Evolutionary conservation across 805 yeast genomes (phyloP).

Genomic region (Kodamaea neixiangensis): DNA sequence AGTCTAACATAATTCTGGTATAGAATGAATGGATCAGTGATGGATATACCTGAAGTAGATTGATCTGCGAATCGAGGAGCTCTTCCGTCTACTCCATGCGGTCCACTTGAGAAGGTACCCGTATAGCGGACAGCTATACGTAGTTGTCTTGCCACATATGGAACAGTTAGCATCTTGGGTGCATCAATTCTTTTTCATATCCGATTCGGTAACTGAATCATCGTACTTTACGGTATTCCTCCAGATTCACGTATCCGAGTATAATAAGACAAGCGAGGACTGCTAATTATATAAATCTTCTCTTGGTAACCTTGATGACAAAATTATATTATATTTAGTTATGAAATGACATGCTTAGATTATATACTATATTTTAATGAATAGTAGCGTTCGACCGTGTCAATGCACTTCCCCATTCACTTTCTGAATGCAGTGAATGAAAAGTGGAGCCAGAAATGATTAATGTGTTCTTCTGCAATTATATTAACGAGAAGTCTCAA

Average conservation of each 20-base stretch:
- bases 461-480: neutral
- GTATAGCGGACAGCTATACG: neutral
- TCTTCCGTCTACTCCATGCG: conserved; percentile 42
- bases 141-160: conserved; percentile 2
- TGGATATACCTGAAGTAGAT: conserved; percentile 37
- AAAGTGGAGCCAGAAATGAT: neutral
- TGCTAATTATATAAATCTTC: too few relatives aligned
- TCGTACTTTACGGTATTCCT: too few relatives aligned
- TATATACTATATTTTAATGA: neutral
- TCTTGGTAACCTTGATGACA: too few relatives aligned
- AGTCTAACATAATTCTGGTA: conserved; percentile 54
- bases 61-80: conserved; percentile 20
- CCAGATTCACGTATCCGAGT: too few relatives aligned
- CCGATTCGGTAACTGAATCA: conserved; percentile 7
- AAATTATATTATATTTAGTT: too few relatives aligned
- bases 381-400: neutral
- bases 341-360: neutral
- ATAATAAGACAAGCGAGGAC: too few relatives aligned
- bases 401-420: neutral
- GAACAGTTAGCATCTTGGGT: neutral
- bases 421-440: neutral
- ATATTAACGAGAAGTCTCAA: too few relatives aligned
- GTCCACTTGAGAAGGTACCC: conserved; percentile 22
- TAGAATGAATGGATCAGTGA: conserved; percentile 64
- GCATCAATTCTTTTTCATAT: neutral